Percentiles rank a stretch among this genome's conserved stretches.
Conservation (phyloP, 495 filamentous ascomycete species). For the Xylaria flabelliformis region DNA sequence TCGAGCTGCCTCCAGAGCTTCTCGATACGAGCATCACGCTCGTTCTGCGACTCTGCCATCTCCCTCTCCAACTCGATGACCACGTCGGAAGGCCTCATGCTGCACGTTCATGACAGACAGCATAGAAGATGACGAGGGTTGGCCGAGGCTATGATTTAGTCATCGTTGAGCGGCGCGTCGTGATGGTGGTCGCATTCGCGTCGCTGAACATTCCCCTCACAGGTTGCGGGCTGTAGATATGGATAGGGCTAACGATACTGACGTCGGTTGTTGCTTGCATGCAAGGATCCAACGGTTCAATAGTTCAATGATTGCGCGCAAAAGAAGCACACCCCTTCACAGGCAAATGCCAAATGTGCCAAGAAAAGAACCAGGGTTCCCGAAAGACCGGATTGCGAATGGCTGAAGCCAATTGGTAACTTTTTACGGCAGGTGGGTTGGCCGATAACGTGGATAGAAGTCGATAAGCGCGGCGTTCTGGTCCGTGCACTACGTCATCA, state of each 20-base stretch:
- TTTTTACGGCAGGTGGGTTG: constrained; percentile 12
- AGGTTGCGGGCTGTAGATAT: neutral
- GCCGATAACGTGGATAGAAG: constrained; percentile 7
- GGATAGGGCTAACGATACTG: constrained; percentile 11
- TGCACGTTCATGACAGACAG: constrained; percentile 44
- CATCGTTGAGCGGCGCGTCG: constrained; percentile 38
- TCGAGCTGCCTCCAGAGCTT: constrained; percentile 83
- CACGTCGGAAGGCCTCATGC: constrained; percentile 53
- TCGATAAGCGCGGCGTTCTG: constrained; percentile 21
- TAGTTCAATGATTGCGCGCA: constrained; percentile 32
- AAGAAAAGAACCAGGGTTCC: constrained; percentile 26
- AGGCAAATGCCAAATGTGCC: constrained; percentile 20
- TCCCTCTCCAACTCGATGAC: constrained; percentile 50
- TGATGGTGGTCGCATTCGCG: constrained; percentile 22
- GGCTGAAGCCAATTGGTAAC: constrained; percentile 35
- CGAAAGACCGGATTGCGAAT: constrained; percentile 31
- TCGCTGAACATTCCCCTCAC: constrained; percentile 34
- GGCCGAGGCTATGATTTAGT: constrained; percentile 40
- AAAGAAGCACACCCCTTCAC: constrained; percentile 34
- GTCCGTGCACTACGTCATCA: constrained; percentile 30
- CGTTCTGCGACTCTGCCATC: constrained; percentile 68
- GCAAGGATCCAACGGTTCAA: constrained; percentile 20
- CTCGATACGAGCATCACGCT: constrained; percentile 78
- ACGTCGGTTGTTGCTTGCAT: constrained; percentile 28
- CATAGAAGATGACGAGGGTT: constrained; percentile 31